phyloP scores from a whole-genome alignment of 2,329 filamentous ascomycete genomes.

The Penicillium glabrum region DNA sequence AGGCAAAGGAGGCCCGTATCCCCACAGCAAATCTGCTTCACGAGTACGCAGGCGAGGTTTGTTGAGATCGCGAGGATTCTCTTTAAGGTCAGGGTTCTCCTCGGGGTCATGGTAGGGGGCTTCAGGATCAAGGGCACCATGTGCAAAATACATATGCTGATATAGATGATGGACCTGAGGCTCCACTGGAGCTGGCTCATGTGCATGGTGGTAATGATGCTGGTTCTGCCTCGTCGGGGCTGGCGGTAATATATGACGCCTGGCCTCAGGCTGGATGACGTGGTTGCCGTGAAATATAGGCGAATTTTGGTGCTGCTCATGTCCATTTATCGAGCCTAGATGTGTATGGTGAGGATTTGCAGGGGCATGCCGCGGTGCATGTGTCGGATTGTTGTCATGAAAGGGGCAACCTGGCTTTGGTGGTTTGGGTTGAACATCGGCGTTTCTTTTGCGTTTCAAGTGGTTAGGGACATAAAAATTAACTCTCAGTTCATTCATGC shows the following conservation, averaged over 20 bases:
- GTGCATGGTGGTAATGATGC: not conserved
- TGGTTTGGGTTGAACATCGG: not conserved
- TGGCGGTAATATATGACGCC: not conserved
- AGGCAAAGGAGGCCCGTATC: not conserved
- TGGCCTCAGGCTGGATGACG: not conserved
- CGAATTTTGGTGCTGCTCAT: not conserved
- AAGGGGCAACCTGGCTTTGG: not conserved
- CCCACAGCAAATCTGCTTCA: not conserved
- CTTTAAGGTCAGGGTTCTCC: not conserved
- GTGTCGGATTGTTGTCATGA: not conserved
- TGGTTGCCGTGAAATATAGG: not conserved
- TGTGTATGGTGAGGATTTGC: not conserved
- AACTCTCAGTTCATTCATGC: not conserved
- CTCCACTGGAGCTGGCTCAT: not conserved
- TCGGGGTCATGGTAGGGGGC: not conserved
- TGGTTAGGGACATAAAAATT: not conserved
- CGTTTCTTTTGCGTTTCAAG: not conserved
- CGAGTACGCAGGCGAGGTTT: not conserved
- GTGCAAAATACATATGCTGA: not conserved
- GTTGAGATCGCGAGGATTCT: not conserved
- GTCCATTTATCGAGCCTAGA: not conserved
- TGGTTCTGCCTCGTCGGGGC: not conserved
- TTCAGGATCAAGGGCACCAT: not conserved
- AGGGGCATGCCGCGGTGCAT: not conserved
- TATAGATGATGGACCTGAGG: not conserved